These are phyloP conservation scores for Pharnaceum exiguum DNA, from an alignment of 148 eudicot species.

Conservation along the genomic window DNA sequence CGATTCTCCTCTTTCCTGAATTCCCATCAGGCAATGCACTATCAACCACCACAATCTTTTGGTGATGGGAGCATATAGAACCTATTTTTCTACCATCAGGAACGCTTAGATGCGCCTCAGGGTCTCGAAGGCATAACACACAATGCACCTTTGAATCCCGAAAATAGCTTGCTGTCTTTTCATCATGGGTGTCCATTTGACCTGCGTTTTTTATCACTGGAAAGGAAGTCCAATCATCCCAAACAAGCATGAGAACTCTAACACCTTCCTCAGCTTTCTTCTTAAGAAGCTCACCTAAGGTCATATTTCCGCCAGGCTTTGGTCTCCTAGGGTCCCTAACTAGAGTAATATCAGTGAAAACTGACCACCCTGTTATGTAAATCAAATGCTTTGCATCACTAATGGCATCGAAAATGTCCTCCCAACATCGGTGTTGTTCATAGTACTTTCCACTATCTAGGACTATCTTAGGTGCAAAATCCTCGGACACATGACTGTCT, in stretches of 20 bases:
- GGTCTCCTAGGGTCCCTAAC: conserved; percentile 45
- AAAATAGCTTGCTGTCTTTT: conserved; percentile 36
- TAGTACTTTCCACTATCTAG: conserved; percentile 34
- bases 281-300: conserved; percentile 51
- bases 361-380: conserved; percentile 52
- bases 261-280: conserved; percentile 55
- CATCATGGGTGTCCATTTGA: conserved; percentile 36
- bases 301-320: conserved; percentile 39
- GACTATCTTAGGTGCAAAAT: conserved; percentile 44
- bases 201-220: conserved; percentile 31
- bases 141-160: conserved; percentile 32
- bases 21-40: conserved; percentile 32
- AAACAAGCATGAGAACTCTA: conserved; percentile 47
- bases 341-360: conserved; percentile 33
- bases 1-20: conserved; percentile 32
- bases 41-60: conserved; percentile 46
- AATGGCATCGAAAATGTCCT: conserved; percentile 49
- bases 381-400: conserved; percentile 37
- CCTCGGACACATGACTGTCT: conserved; percentile 41
- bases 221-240: conserved; percentile 50
- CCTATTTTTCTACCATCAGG: conserved; percentile 31
- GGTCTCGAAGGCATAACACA: conserved; percentile 45
- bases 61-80: conserved; percentile 49
- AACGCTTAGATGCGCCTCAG: conserved; percentile 37
- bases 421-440: conserved; percentile 55